Percentiles rank a stretch among this genome's conserved stretches.
Conservation (phyloP, 805 yeast genomes). For the Pichia nakasei region DNA sequence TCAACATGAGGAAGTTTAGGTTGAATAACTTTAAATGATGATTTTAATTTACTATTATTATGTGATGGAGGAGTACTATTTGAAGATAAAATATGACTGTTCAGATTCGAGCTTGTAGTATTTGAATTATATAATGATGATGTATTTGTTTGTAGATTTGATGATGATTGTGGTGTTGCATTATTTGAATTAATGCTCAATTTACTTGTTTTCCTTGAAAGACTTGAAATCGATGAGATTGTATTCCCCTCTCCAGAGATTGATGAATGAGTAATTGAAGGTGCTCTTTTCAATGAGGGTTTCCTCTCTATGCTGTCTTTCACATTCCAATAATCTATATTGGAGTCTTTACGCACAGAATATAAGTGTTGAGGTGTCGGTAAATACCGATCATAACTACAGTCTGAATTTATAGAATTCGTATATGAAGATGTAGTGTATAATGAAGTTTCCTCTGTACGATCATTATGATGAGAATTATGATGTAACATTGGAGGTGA, state of each 20-base stretch:
- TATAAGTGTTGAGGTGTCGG: slow-evolving; percentile 63
- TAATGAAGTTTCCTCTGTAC: slow-evolving; percentile 18
- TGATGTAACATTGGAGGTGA: not conserved
- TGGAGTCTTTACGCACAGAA: slow-evolving; percentile 30
- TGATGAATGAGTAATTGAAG: slow-evolving; percentile 20
- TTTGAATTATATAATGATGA: not conserved
- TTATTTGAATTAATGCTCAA: slow-evolving; percentile 1
- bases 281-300: slow-evolving; percentile 22
- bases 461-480: not conserved
- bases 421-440: slow-evolving; percentile 46
- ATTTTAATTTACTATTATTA: slow-evolving; percentile 8
- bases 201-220: slow-evolving; percentile 7
- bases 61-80: not conserved
- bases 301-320: slow-evolving; percentile 31
- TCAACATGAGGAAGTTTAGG: slow-evolving; percentile 66
- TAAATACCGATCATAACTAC: slow-evolving; percentile 33
- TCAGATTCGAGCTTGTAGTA: not conserved
- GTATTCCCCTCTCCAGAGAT: slow-evolving; percentile 2
- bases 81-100: too few relatives aligned
- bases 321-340: slow-evolving; percentile 46
- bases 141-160: not conserved
- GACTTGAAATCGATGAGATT: not conserved
- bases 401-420: slow-evolving; percentile 42
- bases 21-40: slow-evolving; percentile 56
- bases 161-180: not conserved